Evolutionary conservation across 2,329 filamentous ascomycete species (phyloP).

Genomic region (Ophiostoma fasciatum): DNA sequence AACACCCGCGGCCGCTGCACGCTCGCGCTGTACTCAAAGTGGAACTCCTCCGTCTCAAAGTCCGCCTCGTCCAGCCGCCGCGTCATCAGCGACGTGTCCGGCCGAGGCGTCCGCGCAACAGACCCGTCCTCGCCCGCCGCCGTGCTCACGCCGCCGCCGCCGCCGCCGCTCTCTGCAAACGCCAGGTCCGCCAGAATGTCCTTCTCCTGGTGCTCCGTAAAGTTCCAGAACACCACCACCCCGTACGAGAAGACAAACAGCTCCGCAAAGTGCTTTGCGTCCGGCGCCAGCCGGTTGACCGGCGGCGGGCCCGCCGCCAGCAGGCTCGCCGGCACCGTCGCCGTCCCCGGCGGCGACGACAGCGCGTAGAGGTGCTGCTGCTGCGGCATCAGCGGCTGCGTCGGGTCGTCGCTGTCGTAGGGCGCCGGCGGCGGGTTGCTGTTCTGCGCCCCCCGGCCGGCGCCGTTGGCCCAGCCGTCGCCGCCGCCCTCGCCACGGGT

Average conservation of each 20-base stretch:
- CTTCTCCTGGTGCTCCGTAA: slow-evolving; percentile 89
- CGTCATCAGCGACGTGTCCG: slow-evolving; percentile 56
- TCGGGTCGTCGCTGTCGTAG: neutral
- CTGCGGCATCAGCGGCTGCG: neutral
- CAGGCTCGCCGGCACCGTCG: too few species aligned
- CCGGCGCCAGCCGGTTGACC: slow-evolving; percentile 46
- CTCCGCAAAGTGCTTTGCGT: slow-evolving; percentile 72
- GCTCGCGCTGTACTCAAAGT: slow-evolving; percentile 87
- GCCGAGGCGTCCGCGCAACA: too few species aligned
- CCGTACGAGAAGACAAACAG: slow-evolving; percentile 97
- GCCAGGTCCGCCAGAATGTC: slow-evolving; percentile 90
- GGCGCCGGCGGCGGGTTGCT: neutral
- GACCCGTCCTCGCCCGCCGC: too few species aligned
- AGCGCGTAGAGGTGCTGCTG: slow-evolving; percentile 1
- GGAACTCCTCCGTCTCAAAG: slow-evolving; percentile 95
- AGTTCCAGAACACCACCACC: slow-evolving; percentile 98
- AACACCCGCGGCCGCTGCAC: slow-evolving; percentile 83
- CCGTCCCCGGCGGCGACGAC: neutral
- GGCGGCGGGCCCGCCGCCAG: slow-evolving; percentile 19
- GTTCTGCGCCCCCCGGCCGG: slow-evolving; percentile 14
- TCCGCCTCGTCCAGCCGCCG: slow-evolving; percentile 75
- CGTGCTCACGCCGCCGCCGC: neutral
- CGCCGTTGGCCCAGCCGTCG: slow-evolving; percentile 7
- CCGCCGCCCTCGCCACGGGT: slow-evolving; percentile 12
- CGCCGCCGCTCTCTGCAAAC: slow-evolving; percentile 49